Evolutionary conservation across 192 early-diverging fungal genomes (phyloP).

Genomic region (Umbelopsis vinacea): DNA sequence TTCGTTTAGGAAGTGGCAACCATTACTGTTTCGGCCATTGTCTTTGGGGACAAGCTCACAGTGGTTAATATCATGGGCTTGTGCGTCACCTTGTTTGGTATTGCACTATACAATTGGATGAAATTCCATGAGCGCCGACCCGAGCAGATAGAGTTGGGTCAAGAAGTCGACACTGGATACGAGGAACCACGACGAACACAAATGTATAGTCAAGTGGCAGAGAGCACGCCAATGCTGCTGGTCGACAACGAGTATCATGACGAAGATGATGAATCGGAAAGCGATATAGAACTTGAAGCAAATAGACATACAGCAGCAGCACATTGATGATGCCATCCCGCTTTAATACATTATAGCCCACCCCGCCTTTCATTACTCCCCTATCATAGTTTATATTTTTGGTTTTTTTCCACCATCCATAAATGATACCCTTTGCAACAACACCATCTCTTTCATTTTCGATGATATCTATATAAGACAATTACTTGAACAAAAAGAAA

Average conservation of each 20-base stretch:
- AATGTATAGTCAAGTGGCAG: constrained; percentile 35
- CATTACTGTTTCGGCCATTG: constrained; percentile 67
- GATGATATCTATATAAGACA: no score
- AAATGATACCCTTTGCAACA: constrained; percentile 7
- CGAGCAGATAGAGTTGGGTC: background rate
- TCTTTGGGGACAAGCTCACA: constrained; percentile 87
- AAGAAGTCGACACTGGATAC: background rate
- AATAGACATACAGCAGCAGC: background rate
- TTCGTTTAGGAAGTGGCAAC: constrained; percentile 84
- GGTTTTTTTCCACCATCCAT: background rate
- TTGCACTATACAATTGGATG: constrained; percentile 75
- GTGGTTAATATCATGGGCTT: constrained; percentile 76
- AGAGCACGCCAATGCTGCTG: constrained; percentile 42
- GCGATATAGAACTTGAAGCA: constrained; percentile 9
- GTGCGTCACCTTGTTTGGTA: constrained; percentile 81
- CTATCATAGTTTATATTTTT: background rate
- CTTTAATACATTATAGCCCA: background rate
- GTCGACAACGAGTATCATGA: constrained; percentile 35
- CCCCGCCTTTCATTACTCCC: no score
- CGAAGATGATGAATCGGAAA: constrained; percentile 16
- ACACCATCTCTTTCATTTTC: no score
- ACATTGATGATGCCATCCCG: background rate
- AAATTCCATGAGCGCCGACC: constrained; percentile 49
- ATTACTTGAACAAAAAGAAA: background rate
- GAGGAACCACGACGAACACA: background rate